Evolutionary conservation across 495 filamentous ascomycete genomes (phyloP).

Genomic region (Neurospora sp.): DNA sequence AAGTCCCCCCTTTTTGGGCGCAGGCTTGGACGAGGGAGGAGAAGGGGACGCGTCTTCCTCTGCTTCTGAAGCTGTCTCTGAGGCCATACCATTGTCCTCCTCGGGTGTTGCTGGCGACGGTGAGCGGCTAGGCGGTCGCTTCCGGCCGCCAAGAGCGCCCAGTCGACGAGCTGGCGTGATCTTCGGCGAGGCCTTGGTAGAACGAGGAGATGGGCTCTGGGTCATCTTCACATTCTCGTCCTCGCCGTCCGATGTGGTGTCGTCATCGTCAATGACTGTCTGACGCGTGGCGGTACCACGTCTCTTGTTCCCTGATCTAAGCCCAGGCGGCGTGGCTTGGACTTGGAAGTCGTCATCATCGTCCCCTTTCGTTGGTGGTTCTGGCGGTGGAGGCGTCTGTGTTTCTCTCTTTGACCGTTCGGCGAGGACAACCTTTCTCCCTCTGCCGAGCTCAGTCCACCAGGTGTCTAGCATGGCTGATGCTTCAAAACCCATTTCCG

Average conservation of each 20-base stretch:
- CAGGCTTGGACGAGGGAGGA: conserved; percentile 11
- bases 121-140: background rate
- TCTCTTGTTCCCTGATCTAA: conserved; percentile 11
- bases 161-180: conserved; percentile 4
- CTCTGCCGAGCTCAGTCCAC: conserved; percentile 37
- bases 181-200: background rate
- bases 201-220: conserved; percentile 2
- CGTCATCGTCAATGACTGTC: conserved; percentile 18
- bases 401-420: conserved; percentile 13
- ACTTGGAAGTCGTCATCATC: conserved; percentile 42
- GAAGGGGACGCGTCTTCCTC: conserved; percentile 10
- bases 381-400: conserved; percentile 3
- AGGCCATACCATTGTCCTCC: conserved; percentile 3
- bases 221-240: conserved; percentile 12
- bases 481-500: conserved; percentile 17
- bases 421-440: conserved; percentile 14
- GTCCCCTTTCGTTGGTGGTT: background rate
- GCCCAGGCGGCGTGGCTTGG: conserved; percentile 34
- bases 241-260: conserved; percentile 25
- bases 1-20: conserved; percentile 19
- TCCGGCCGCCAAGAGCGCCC: conserved; percentile 21
- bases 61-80: conserved; percentile 34
- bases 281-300: conserved; percentile 1
- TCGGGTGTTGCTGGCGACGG: conserved; percentile 5
- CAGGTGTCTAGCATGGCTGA: conserved; percentile 32